Conservation (phyloP, 75 land plant genomes). For the Sequoiadendron giganteum region DNA sequence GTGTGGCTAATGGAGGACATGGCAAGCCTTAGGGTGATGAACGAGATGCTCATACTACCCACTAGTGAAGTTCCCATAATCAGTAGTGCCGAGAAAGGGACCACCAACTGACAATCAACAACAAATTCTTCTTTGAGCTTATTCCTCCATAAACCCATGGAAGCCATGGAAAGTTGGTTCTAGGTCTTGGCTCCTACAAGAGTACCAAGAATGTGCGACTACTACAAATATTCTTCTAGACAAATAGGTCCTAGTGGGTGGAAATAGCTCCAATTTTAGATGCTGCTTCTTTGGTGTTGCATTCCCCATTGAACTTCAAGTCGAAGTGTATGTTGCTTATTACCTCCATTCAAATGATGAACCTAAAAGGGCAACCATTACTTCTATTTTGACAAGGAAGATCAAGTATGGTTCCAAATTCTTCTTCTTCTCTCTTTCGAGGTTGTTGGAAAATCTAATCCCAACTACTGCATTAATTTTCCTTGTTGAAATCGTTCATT, state of each 20-base stretch:
- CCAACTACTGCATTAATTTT: too few relatives aligned
- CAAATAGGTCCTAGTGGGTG: conserved; percentile 54
- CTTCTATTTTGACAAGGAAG: too few relatives aligned
- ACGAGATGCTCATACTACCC: conserved; percentile 74
- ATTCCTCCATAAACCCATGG: conserved; percentile 34
- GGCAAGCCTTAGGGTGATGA: conserved; percentile 42
- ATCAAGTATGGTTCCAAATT: too few relatives aligned
- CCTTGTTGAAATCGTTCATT: too few relatives aligned
- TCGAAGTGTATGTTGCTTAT: conserved; percentile 36
- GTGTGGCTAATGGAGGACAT: too few relatives aligned
- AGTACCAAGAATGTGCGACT: conserved; percentile 63
- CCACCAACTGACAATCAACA: conserved; percentile 58
- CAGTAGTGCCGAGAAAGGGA: conserved; percentile 53
- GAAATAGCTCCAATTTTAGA: conserved; percentile 48
- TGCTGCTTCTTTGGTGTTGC: conserved; percentile 36
- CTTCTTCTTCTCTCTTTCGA: too few relatives aligned
- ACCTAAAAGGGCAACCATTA: too few relatives aligned
- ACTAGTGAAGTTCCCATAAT: conserved; percentile 61
- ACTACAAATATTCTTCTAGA: conserved; percentile 45
- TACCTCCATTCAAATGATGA: conserved; percentile 14
- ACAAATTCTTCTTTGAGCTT: conserved; percentile 39
- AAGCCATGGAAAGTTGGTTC: conserved; percentile 17
- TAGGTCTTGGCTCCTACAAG: conserved; percentile 21
- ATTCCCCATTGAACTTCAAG: conserved; percentile 61
- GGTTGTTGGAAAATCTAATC: too few relatives aligned